Conservation (phyloP, 345 rosid species). For the Eucalyptus dawsonii region DNA sequence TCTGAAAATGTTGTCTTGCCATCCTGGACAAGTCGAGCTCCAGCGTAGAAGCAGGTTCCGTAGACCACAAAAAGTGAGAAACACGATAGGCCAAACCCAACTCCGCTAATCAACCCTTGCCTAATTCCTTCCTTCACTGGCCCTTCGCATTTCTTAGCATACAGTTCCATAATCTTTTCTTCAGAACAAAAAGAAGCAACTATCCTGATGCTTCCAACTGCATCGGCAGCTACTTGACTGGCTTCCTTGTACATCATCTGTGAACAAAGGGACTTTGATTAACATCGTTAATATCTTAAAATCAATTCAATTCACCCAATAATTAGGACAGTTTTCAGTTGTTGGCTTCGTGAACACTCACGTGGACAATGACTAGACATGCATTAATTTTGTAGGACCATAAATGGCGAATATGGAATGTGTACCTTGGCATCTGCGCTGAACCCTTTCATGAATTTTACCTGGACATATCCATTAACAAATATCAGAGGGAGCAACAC, state of each 20-base stretch:
- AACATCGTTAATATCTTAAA: not conserved
- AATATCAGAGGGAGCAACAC: slow-evolving; percentile 55
- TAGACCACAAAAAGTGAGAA: slow-evolving; percentile 40
- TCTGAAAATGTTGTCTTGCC: slow-evolving; percentile 48
- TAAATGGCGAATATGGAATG: not conserved
- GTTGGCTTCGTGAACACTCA: not conserved
- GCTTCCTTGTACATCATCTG: slow-evolving; percentile 90
- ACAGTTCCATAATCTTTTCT: slow-evolving; percentile 68
- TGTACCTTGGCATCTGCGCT: slow-evolving; percentile 73
- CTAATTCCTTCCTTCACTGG: slow-evolving; percentile 61
- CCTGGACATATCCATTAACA: slow-evolving; percentile 42
- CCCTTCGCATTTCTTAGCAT: slow-evolving; percentile 64
- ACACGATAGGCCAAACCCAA: slow-evolving; percentile 58
- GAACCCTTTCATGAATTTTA: slow-evolving; percentile 66
- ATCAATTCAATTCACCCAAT: not conserved
- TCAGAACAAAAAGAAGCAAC: slow-evolving; percentile 86
- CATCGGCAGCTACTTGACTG: slow-evolving; percentile 80
- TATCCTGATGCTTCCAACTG: slow-evolving; percentile 84
- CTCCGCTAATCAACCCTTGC: slow-evolving; percentile 62
- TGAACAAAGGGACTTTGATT: not conserved
- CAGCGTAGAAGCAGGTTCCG: slow-evolving; percentile 66
- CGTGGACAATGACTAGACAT: not conserved
- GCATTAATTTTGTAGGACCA: not conserved
- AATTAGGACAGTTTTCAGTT: not conserved
- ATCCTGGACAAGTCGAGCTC: slow-evolving; percentile 47